Conservation (phyloP, 495 filamentous ascomycete genomes). For the Penicillium nucicola region DNA sequence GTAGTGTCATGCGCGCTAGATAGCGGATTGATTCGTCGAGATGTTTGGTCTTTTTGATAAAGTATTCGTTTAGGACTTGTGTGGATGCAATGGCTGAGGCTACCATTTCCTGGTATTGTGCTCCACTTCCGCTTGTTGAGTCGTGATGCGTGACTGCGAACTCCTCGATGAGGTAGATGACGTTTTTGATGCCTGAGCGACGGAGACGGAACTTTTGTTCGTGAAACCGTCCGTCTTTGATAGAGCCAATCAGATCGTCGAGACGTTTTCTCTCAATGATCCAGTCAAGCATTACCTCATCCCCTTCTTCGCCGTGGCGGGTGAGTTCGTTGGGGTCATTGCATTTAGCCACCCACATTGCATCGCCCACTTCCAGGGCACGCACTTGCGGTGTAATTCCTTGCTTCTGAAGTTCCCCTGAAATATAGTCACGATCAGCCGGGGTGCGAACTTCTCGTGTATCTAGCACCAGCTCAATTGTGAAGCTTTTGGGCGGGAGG, state of each 20-base stretch:
- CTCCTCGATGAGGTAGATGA: conserved; percentile 81
- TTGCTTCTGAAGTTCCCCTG: conserved; percentile 64
- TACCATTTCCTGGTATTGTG: conserved; percentile 63
- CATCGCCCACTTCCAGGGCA: conserved; percentile 70
- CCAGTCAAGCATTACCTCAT: conserved; percentile 75
- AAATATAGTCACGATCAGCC: conserved; percentile 75
- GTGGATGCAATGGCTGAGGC: conserved; percentile 74
- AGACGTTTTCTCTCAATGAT: conserved; percentile 81
- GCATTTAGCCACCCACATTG: conserved; percentile 76
- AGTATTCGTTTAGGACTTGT: conserved; percentile 79
- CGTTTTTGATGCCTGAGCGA: conserved; percentile 68
- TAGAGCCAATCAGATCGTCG: conserved; percentile 74
- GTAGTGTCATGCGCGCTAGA: conserved; percentile 68
- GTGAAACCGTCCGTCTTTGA: conserved; percentile 80
- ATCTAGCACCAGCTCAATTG: conserved; percentile 71
- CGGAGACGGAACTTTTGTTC: conserved; percentile 82
- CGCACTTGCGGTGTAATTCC: conserved; percentile 65
- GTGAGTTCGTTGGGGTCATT: conserved; percentile 54
- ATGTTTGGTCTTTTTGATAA: conserved; percentile 72
- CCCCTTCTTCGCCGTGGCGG: conserved; percentile 59
- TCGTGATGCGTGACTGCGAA: conserved; percentile 50
- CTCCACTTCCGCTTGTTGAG: conserved; percentile 25
- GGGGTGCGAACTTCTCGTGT: conserved; percentile 75
- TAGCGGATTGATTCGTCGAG: conserved; percentile 82
- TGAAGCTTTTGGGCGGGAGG: conserved; percentile 63